phyloP scores from a whole-genome alignment of 2,329 filamentous ascomycete genomes.

The Fusarium euwallaceae region DNA sequence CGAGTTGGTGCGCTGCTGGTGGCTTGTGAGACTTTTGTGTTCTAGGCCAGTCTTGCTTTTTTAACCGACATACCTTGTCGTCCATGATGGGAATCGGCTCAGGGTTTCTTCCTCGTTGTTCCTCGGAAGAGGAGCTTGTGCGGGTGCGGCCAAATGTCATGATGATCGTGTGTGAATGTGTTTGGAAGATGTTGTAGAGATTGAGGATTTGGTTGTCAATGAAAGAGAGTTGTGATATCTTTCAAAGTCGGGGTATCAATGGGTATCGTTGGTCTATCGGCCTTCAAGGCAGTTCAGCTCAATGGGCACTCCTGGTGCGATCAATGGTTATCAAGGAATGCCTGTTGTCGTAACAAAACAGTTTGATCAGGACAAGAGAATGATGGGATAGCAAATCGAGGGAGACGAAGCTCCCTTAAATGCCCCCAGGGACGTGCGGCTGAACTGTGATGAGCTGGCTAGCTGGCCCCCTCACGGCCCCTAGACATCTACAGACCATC shows the following conservation, averaged over 20 bases:
- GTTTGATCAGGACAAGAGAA: slow-evolving; percentile 10
- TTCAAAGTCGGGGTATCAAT: slow-evolving; percentile 11
- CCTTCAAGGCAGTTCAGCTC: slow-evolving; percentile 36
- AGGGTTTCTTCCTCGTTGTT: slow-evolving; percentile 37
- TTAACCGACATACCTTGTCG: slow-evolving; percentile 41
- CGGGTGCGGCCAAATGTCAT: slow-evolving; percentile 31
- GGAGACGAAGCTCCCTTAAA: slow-evolving; percentile 35
- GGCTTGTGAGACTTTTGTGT: slow-evolving; percentile 37
- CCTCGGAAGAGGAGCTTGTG: slow-evolving; percentile 37
- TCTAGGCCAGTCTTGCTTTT: slow-evolving; percentile 10
- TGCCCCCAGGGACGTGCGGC: slow-evolving; percentile 14
- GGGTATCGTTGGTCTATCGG: slow-evolving; percentile 36
- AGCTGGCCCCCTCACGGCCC: slow-evolving; percentile 5
- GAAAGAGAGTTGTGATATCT: not conserved
- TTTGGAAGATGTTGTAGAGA: not conserved
- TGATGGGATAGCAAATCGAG: not conserved
- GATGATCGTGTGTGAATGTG: slow-evolving; percentile 3
- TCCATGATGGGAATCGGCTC: slow-evolving; percentile 42
- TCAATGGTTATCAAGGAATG: slow-evolving; percentile 42
- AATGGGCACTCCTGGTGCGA: slow-evolving; percentile 40
- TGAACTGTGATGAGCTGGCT: slow-evolving; percentile 28
- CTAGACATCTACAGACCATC: slow-evolving; percentile 15
- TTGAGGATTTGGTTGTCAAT: not conserved
- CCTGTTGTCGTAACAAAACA: slow-evolving; percentile 26
- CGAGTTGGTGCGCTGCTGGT: slow-evolving; percentile 46